Evolutionary conservation across 768 basidiomycete genomes (phyloP).

Genomic region (Collybia sordida): DNA sequence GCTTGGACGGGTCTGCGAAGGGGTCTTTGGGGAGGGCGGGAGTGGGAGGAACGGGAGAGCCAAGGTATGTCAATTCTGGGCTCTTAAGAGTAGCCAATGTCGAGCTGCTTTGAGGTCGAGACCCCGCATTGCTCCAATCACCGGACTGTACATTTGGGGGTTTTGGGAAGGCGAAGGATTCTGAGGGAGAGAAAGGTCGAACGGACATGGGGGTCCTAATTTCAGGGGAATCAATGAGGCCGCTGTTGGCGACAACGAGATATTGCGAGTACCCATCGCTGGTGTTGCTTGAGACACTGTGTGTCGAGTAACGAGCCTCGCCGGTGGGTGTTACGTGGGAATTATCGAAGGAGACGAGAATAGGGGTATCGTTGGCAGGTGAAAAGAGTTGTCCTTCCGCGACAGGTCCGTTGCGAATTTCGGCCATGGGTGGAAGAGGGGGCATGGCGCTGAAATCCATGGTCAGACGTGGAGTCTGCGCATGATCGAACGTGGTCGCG

Average conservation of each 20-base stretch:
- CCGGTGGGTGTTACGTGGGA: slow-evolving; percentile 16
- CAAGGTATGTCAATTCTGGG: slow-evolving; percentile 2
- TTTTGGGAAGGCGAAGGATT: slow-evolving; percentile 68
- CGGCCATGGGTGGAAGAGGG: slow-evolving; percentile 53
- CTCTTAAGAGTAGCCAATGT: slow-evolving; percentile 10
- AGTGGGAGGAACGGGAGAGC: slow-evolving; percentile 8
- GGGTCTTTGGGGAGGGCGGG: slow-evolving; percentile 24
- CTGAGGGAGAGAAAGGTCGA: slow-evolving; percentile 65
- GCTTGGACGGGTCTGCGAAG: slow-evolving; percentile 29
- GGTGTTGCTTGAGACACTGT: slow-evolving; percentile 35
- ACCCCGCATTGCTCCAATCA: slow-evolving; percentile 17
- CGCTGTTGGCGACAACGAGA: slow-evolving; percentile 28
- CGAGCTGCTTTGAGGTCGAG: slow-evolving; percentile 19
- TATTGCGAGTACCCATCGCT: slow-evolving; percentile 40
- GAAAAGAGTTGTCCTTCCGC: slow-evolving; percentile 10
- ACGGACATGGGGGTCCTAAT: slow-evolving; percentile 56
- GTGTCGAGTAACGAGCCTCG: slow-evolving; percentile 32
- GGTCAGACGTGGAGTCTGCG: slow-evolving; percentile 21
- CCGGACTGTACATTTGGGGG: slow-evolving; percentile 41
- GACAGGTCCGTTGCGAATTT: slow-evolving; percentile 36
- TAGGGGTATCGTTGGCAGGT: slow-evolving; percentile 19
- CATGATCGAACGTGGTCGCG: slow-evolving; percentile 58
- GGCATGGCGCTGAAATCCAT: slow-evolving; percentile 28
- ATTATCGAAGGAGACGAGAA: slow-evolving; percentile 30
- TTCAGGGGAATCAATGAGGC: slow-evolving; percentile 21